Percentiles rank a stretch among this genome's conserved stretches.
Evolutionary conservation across 148 eudicot genomes (phyloP).

Genomic region (Rhododendron simsii): DNA sequence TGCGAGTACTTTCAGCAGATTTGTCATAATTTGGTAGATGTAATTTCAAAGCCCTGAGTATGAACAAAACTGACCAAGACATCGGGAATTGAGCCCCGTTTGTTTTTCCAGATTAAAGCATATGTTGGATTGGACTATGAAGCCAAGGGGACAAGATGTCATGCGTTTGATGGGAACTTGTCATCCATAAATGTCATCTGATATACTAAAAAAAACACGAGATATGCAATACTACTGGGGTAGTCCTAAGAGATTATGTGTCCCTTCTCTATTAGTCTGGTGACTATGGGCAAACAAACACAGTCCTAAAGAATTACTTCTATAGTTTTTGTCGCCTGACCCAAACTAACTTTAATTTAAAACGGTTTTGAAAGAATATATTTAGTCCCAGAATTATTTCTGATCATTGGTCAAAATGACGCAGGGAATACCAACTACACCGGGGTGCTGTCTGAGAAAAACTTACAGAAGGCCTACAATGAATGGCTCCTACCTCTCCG

Average conservation of each 20-base stretch:
- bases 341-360: not conserved
- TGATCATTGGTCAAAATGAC: constrained; percentile 13
- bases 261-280: not conserved
- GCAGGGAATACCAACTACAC: constrained; percentile 80
- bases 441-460: constrained; percentile 52
- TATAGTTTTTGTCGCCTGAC: not conserved
- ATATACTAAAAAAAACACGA: not conserved
- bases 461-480: constrained; percentile 53
- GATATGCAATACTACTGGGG: not conserved
- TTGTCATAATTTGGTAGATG: not conserved
- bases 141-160: not conserved
- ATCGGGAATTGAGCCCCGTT: not conserved
- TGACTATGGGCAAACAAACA: not conserved
- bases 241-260: not conserved
- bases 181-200: not conserved
- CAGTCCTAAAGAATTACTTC: not conserved
- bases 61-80: not conserved
- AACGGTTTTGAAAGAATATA: not conserved
- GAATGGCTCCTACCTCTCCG: constrained; percentile 88
- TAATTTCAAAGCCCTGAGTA: not conserved
- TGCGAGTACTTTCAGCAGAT: not conserved
- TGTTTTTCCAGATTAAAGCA: not conserved
- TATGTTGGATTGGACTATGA: not conserved
- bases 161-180: not conserved
- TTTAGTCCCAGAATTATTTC: not conserved